phyloP scores from a whole-genome alignment of 164 flowering plant species.

The Vitis cinerea region DNA sequence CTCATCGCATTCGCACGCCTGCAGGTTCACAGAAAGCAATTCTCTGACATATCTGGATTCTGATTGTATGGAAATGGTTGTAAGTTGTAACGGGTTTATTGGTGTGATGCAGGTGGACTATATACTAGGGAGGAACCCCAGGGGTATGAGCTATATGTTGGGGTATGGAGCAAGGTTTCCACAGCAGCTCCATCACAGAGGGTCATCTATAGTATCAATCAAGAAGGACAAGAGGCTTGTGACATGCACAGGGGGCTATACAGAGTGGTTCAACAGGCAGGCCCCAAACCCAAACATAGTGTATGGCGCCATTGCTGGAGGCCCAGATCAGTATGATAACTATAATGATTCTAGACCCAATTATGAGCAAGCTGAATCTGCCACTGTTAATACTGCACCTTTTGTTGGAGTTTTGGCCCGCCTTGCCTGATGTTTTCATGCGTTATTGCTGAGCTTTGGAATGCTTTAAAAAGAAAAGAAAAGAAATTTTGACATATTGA shows the following conservation, averaged over 20 bases:
- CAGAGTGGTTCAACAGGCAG: neutral
- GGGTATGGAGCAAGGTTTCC: constrained; percentile 65
- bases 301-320: constrained; percentile 8
- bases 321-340: constrained; percentile 48
- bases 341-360: constrained; percentile 54
- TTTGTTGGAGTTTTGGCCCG: constrained; percentile 67
- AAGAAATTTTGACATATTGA: too few relatives aligned
- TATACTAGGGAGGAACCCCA: constrained; percentile 63
- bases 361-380: constrained; percentile 72
- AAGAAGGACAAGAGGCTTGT: neutral
- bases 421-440: too few relatives aligned
- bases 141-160: constrained; percentile 60
- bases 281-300: constrained; percentile 10
- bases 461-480: too few relatives aligned
- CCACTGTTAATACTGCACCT: constrained; percentile 73
- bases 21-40: too few relatives aligned
- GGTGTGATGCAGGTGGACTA: constrained; percentile 48
- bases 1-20: too few relatives aligned
- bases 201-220: constrained; percentile 36
- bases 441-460: too few relatives aligned
- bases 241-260: neutral
- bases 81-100: too few relatives aligned
- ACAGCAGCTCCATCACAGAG: constrained; percentile 67
- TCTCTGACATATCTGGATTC: too few relatives aligned
- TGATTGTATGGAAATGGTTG: too few relatives aligned